Percentiles rank a stretch among this genome's conserved stretches.
These are phyloP conservation scores for Lasiodiplodia sp. DNA, from an alignment of 2,329 filamentous ascomycete genomes.

Conservation along the genomic window DNA sequence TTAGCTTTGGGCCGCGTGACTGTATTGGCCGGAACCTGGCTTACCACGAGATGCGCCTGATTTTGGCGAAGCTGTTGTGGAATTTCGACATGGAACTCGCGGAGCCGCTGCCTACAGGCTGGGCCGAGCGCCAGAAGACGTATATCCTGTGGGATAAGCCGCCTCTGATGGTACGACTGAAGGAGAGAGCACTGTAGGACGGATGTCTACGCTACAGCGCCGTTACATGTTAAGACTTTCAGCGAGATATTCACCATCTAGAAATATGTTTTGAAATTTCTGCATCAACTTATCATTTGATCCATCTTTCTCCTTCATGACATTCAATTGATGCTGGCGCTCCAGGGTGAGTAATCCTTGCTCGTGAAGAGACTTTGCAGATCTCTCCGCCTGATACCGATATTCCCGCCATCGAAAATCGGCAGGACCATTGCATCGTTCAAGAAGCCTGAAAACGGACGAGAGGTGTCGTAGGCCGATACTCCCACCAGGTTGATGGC, in stretches of 20 bases:
- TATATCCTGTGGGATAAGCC: slow-evolving; percentile 45
- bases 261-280: no score
- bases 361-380: slow-evolving; percentile 55
- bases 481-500: slow-evolving; percentile 62
- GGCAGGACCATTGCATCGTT: slow-evolving; percentile 25
- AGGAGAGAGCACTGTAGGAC: no score
- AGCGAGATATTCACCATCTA: no score
- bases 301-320: no score
- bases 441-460: slow-evolving; percentile 50
- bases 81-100: slow-evolving; percentile 48
- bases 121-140: slow-evolving; percentile 38
- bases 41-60: slow-evolving; percentile 46
- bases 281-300: no score
- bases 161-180: slow-evolving; percentile 32
- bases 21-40: slow-evolving; percentile 48
- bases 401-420: slow-evolving; percentile 61
- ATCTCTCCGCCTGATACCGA: slow-evolving; percentile 59
- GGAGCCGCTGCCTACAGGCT: slow-evolving; percentile 46
- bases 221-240: no score
- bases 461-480: slow-evolving; percentile 52
- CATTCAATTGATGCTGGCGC: slow-evolving; percentile 1
- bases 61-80: slow-evolving; percentile 50
- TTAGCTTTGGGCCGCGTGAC: slow-evolving; percentile 52
- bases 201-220: no score
- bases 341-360: slow-evolving; percentile 58